Evolutionary conservation across 179 eudicot genomes (phyloP).

Genomic region (Nepenthes alata): DNA sequence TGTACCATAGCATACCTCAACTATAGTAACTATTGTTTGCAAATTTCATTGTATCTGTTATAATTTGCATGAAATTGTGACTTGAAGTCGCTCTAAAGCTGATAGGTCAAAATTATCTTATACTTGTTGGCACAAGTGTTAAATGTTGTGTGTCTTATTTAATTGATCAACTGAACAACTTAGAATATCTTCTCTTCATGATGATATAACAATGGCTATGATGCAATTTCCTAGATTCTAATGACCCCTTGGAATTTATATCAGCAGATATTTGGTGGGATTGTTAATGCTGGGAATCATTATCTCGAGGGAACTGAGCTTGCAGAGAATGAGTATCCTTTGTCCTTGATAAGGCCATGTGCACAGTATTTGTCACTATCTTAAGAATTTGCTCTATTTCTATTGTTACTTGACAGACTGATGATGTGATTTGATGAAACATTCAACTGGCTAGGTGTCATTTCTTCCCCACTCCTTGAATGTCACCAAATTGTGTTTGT

Average conservation of each 20-base stretch:
- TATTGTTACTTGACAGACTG: neutral
- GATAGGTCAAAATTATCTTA: too few relatives aligned
- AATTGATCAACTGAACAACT: too few relatives aligned
- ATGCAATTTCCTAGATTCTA: neutral
- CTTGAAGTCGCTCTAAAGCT: too few relatives aligned
- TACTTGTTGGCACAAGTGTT: too few relatives aligned
- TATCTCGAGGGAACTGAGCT: slow-evolving; percentile 54
- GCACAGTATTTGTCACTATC: neutral
- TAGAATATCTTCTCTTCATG: too few relatives aligned
- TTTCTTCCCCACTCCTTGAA: neutral
- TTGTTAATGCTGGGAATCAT: slow-evolving; percentile 70
- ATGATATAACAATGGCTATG: neutral
- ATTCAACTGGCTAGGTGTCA: neutral
- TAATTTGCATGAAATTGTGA: too few relatives aligned
- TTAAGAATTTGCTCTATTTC: neutral
- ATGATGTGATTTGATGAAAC: neutral
- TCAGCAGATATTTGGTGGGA: slow-evolving; percentile 78
- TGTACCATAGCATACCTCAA: neutral
- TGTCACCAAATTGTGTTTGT: neutral
- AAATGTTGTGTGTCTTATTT: too few relatives aligned
- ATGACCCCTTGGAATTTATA: neutral
- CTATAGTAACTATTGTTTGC: neutral
- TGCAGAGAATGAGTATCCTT: slow-evolving; percentile 86
- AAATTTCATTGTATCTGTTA: neutral
- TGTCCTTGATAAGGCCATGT: slow-evolving; percentile 2